These are phyloP conservation scores for Puccinia horiana DNA, from an alignment of 1,284 basidiomycete species.

Conservation along the genomic window DNA sequence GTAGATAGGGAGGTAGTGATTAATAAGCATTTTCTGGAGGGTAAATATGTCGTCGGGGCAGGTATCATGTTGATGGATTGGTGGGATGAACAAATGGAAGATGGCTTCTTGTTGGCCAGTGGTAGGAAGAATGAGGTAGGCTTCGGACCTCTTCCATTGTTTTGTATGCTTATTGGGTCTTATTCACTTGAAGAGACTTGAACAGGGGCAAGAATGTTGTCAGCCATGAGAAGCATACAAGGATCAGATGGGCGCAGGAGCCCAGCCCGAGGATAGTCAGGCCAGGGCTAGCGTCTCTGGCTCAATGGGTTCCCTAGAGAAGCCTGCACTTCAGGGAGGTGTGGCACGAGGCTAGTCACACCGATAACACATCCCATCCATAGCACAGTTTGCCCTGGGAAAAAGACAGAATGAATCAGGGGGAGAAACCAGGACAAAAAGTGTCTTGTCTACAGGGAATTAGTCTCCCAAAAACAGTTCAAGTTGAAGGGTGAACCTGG, in stretches of 20 bases:
- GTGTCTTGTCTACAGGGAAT: no score
- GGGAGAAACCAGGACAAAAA: no score
- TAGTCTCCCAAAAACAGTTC: no score
- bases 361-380: neutral
- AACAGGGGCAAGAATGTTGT: neutral
- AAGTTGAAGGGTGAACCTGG: no score
- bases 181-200: neutral
- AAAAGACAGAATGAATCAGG: no score
- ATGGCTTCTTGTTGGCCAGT: neutral
- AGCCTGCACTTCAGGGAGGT: neutral
- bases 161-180: neutral
- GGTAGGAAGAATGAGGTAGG: neutral
- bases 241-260: neutral
- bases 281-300: neutral
- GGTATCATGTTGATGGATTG: neutral
- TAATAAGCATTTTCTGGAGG: neutral
- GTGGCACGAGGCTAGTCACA: conserved; percentile 11
- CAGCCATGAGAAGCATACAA: neutral
- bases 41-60: neutral
- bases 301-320: neutral
- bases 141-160: neutral
- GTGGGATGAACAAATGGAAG: neutral
- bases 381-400: neutral
- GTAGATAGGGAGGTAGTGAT: neutral
- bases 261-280: neutral